Percentiles rank a stretch among this genome's conserved stretches.
Conservation (phyloP, 805 yeast species). For the Pichia pseudocactophila region DNA sequence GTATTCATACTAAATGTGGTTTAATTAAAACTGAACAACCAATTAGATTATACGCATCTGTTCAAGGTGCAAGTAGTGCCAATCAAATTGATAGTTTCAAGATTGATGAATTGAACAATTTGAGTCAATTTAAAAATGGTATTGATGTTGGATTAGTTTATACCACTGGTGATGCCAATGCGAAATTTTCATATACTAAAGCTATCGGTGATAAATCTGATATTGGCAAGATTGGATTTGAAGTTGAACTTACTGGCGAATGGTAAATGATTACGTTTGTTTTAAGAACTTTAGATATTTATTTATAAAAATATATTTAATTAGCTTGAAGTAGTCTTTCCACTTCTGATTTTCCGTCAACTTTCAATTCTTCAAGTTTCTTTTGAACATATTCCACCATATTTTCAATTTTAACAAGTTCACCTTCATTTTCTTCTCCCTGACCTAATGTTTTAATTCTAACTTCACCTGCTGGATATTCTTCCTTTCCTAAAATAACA, state of each 20-base stretch:
- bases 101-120: not conserved
- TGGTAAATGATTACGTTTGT: conserved; percentile 6
- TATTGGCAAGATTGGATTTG: conserved; percentile 11
- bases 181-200: conserved; percentile 9
- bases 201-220: conserved; percentile 1
- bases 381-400: conserved; percentile 41
- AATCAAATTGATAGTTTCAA: conserved; percentile 5
- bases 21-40: conserved; percentile 7
- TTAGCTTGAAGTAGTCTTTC: conserved; percentile 44
- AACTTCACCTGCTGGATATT: conserved; percentile 68
- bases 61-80: conserved; percentile 8
- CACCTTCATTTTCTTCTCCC: conserved; percentile 75
- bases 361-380: conserved; percentile 30
- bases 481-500: conserved; percentile 93
- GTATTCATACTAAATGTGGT: conserved; percentile 8
- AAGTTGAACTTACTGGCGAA: conserved; percentile 12
- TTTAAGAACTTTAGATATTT: not conserved
- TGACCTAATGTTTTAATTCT: conserved; percentile 86
- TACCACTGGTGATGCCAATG: conserved; percentile 8
- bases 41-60: conserved; percentile 10
- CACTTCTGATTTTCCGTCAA: conserved; percentile 54
- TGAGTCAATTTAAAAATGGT: conserved; percentile 8
- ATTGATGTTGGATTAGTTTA: conserved; percentile 13
- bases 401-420: conserved; percentile 53
- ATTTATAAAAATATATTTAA: not conserved